Evolutionary conservation across 2,329 filamentous ascomycete species (phyloP).

Genomic region (Raffaelea arxii): DNA sequence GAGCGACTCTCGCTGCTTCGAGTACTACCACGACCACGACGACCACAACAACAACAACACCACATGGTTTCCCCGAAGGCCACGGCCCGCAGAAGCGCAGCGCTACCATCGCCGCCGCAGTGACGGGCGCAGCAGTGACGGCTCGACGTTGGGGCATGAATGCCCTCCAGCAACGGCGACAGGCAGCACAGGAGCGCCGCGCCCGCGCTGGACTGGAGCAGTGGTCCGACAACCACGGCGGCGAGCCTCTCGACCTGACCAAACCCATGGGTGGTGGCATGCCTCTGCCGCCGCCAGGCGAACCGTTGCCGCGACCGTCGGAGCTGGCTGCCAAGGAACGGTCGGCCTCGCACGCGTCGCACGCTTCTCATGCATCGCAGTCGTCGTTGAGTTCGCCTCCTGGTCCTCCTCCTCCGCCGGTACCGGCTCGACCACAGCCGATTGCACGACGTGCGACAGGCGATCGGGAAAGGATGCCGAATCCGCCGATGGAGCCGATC

Average conservation of each 20-base stretch:
- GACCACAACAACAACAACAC: no score
- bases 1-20: not conserved
- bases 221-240: conserved; percentile 4
- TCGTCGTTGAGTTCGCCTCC: no score
- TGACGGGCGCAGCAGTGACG: conserved; percentile 44
- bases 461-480: not conserved
- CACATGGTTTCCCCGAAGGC: no score
- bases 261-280: conserved; percentile 76
- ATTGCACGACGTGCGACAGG: no score
- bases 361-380: not conserved
- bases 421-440: no score
- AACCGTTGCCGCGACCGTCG: conserved; percentile 60
- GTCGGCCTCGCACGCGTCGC: not conserved
- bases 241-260: conserved; percentile 31
- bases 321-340: conserved; percentile 3
- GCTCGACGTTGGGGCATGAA: conserved; percentile 52
- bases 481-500: not conserved
- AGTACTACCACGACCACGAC: not conserved
- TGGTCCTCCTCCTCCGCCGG: no score
- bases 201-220: not conserved
- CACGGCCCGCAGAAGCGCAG: conserved; percentile 31
- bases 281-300: conserved; percentile 72
- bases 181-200: conserved; percentile 6
- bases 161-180: conserved; percentile 36
- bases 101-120: conserved; percentile 35